Conservation (phyloP, 2,329 filamentous ascomycete genomes). For the Fusarium incarnatum region DNA sequence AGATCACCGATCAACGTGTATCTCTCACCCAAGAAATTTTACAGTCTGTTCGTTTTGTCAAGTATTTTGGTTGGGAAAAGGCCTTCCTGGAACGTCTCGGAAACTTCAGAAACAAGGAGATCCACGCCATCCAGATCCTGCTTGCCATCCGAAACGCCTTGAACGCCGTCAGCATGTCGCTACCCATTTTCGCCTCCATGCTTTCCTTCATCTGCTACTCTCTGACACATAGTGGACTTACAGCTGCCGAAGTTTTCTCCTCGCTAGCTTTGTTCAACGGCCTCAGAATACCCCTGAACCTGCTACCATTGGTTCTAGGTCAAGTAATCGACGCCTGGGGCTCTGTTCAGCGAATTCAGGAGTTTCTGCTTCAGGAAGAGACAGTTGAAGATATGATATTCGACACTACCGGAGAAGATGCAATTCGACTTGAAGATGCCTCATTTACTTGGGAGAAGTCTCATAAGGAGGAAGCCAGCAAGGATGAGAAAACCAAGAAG, state of each 20-base stretch:
- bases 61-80: slow-evolving; percentile 95
- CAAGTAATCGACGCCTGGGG: slow-evolving; percentile 91
- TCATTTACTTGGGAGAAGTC: slow-evolving; percentile 89
- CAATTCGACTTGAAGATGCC: slow-evolving; percentile 77
- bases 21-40: slow-evolving; percentile 92
- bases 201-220: slow-evolving; percentile 89
- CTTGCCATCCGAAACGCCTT: slow-evolving; percentile 87
- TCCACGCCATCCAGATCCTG: slow-evolving; percentile 84
- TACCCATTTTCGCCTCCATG: slow-evolving; percentile 96
- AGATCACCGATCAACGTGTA: slow-evolving; percentile 91
- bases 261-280: slow-evolving; percentile 95
- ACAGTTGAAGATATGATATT: slow-evolving; percentile 74
- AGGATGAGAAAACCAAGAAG: slow-evolving; percentile 59
- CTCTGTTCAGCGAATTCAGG: slow-evolving; percentile 85
- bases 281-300: slow-evolving; percentile 87
- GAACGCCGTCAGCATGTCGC: slow-evolving; percentile 83
- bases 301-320: slow-evolving; percentile 88
- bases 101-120: slow-evolving; percentile 79
- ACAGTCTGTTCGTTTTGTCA: slow-evolving; percentile 92
- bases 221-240: slow-evolving; percentile 72
- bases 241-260: slow-evolving; percentile 88
- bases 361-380: slow-evolving; percentile 89
- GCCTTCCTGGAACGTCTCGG: slow-evolving; percentile 83
- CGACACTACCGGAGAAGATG: slow-evolving; percentile 69
- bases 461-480: slow-evolving; percentile 65